Base-by-base conservation (phyloP, 768 basidiomycete genomes). In the Rhizopogon salebrosus region DNA sequence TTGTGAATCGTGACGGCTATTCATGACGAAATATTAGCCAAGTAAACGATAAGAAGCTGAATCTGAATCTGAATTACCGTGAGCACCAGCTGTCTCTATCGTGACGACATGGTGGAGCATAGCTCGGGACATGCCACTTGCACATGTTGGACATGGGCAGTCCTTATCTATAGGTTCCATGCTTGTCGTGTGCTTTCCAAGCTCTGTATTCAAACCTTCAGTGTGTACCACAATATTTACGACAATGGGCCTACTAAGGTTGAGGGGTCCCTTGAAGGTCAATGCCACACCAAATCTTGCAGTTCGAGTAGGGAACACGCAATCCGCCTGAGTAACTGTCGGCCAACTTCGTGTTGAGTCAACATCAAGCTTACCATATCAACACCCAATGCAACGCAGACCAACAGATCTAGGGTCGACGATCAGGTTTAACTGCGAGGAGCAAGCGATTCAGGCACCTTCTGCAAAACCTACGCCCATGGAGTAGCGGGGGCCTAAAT, bases 391-490 rank as follows among this genome's bases (percentile, higher is more conserved):
- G 92, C 92, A 20, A 92, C 85, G 60, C 93, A 94, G 13, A 95
- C 92, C 37, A 95, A 72, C 13, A 95, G 76, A 73, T 95, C 92
- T 90, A 55, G 37, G 23, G 14, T 16, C 26, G 4, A 23, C 48
- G 18, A 46, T 36, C 29, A 41, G 45, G 24, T 31, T 26, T 13
- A 31, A 6, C 52, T 41, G 18, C 7, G 35, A 42, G 45, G 43
- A 26, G 16, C 24, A 45, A 18, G 35, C 40, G 31, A 1, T 38
- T 49, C 39, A 60, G 56, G 35, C 55, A 89, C 89, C 90, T 81
- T 95, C 92, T 26, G 92, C 91, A 67, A 92, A 94, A 8, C 92
- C 92, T 39, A 95, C 80, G 1, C 92, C 93, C 92, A 95, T 95
- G 4, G 87, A 85, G 70, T 95, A 95, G 58, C 92, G 79, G 8